These are phyloP conservation scores for Xylariomycetidae sp. DNA, from an alignment of 2,329 filamentous ascomycete species.

Conservation along the genomic window DNA sequence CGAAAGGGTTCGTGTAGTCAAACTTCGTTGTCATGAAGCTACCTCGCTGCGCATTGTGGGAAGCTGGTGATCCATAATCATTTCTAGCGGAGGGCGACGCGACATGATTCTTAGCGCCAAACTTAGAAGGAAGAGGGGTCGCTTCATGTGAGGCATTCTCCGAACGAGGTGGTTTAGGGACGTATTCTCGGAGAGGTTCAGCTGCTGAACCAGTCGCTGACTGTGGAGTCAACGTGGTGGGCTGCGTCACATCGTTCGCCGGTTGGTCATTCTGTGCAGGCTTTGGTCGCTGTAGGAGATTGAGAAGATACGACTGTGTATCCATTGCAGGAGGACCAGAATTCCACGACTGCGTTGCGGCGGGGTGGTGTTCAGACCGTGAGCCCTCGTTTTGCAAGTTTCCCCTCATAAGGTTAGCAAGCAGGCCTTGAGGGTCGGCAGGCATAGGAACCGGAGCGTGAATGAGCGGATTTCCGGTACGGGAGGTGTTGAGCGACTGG, in stretches of 20 bases:
- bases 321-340: constrained; percentile 55
- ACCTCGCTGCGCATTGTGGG: constrained; percentile 21
- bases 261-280: constrained; percentile 53
- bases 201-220: constrained; percentile 30
- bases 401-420: constrained; percentile 58
- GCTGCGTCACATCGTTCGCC: constrained; percentile 37
- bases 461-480: constrained; percentile 34
- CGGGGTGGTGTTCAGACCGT: neutral
- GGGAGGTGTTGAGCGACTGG: constrained; percentile 10
- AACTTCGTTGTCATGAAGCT: constrained; percentile 25
- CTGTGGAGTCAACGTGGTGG: constrained; percentile 41
- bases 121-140: constrained; percentile 22
- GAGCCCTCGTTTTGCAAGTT: constrained; percentile 44
- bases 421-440: constrained; percentile 52
- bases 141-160: constrained; percentile 19
- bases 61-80: constrained; percentile 23
- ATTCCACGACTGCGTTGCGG: constrained; percentile 34
- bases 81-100: constrained; percentile 21
- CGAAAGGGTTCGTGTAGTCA: constrained; percentile 34
- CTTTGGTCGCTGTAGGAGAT: constrained; percentile 77
- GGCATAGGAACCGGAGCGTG: constrained; percentile 53
- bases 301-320: constrained; percentile 80
- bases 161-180: constrained; percentile 13
- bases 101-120: constrained; percentile 12
- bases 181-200: constrained; percentile 22